These are phyloP conservation scores for Dovyalis caffra DNA, from an alignment of 345 rosid species.

Conservation along the genomic window DNA sequence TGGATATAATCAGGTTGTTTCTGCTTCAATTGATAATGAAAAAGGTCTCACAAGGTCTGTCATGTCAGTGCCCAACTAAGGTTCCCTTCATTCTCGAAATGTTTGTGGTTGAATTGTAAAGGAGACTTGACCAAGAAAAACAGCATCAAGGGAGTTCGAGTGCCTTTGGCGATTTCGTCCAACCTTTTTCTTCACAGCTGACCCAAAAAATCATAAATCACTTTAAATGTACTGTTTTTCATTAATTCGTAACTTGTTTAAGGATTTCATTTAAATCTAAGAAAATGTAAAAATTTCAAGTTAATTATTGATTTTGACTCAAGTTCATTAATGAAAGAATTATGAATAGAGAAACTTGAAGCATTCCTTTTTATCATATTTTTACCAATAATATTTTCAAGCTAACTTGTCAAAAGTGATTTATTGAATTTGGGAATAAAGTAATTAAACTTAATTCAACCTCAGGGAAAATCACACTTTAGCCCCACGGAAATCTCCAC, in stretches of 20 bases:
- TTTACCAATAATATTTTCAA: too few species aligned
- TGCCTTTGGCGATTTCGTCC: neutral
- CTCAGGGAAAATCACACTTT: too few species aligned
- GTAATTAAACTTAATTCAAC: too few species aligned
- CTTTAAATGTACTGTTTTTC: neutral
- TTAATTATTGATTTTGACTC: neutral
- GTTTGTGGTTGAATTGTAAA: neutral
- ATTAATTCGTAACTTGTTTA: too few species aligned
- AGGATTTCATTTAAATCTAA: neutral
- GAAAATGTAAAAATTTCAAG: neutral
- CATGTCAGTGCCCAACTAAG: neutral
- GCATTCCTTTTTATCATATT: too few species aligned
- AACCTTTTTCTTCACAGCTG: neutral
- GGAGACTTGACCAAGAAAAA: neutral
- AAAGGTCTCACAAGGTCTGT: neutral
- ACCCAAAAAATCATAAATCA: neutral
- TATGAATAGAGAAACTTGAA: neutral
- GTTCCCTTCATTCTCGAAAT: neutral
- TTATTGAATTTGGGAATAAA: too few species aligned
- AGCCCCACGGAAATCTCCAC: too few species aligned
- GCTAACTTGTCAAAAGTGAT: too few species aligned
- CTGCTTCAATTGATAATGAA: neutral
- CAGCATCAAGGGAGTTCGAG: neutral
- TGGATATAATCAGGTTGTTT: constrained; percentile 1
- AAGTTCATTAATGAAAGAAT: neutral